Evolutionary conservation across 441 rosid species (phyloP), one percentile per base, ranked within the genome.

Genomic region (Macaranga tanarius): DNA sequence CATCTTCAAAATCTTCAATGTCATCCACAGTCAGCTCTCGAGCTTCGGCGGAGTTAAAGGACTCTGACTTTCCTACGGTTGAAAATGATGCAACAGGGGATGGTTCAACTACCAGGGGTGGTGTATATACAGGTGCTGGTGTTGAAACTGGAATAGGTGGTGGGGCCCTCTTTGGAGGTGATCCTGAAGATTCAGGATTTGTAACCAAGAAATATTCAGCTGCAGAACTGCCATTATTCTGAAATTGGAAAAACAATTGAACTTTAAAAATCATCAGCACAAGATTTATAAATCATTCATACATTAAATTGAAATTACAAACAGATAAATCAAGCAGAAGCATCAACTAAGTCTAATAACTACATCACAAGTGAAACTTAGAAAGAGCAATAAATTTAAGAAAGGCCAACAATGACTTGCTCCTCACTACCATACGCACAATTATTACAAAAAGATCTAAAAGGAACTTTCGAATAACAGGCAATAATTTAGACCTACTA

Each of bases 21-120:
- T 95, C 99, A 84, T 95, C 99, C 66, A 95, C 97, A 69, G 97
- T 92, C 71, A 95, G 88, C 78, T 95, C 99, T 74, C 79, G 90
- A 67, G 69, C 92, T 78, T 66, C 88, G 17, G 85, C 72, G 58
- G 98, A 93, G 81, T 86, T 86, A 74, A 90, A 79, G 72, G 98
- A 93, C 34, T 86, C 95, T 45, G 95, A 89, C 72, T 84, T 88
- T 80, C 82, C 78, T 50, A 78, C 75, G 67, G 87, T 81, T 59
- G 97, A 84, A 60, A 76, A 66, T 44, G 80, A 77, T 19, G 72
- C 78, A 73, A 72, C 80, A 57, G 94, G 95, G 8, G 98, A 90
- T 64, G 87, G 81, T 62, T 89, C 87, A 81, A 84, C 81, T 71
- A 84, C 72, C 76, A 88, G 81, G 26, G 83, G 69, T 16, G 88